Evolutionary conservation across 768 basidiomycete genomes (phyloP).

Genomic region (Pseudohyphozyma bogoriensis): DNA sequence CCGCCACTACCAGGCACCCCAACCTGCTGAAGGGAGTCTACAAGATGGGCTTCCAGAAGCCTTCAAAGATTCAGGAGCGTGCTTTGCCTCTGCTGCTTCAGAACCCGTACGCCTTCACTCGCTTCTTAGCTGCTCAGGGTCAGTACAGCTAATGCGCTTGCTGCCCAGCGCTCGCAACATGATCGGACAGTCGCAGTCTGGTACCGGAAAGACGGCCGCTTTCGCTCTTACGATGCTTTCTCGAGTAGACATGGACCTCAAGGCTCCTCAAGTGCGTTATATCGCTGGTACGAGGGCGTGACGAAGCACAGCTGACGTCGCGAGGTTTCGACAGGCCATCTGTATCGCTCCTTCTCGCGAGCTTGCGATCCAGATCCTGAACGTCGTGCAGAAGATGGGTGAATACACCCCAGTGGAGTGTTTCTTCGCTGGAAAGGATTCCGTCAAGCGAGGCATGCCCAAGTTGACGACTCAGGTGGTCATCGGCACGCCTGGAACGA

Average conservation of each 20-base stretch:
- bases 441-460: conserved; percentile 38
- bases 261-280: conserved; percentile 63
- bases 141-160: neutral
- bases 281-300: neutral
- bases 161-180: conserved; percentile 81
- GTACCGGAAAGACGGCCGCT: conserved; percentile 97
- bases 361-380: conserved; percentile 93
- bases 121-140: no score
- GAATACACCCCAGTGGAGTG: conserved; percentile 88
- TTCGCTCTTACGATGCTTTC: conserved; percentile 97
- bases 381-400: conserved; percentile 85
- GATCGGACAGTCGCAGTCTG: conserved; percentile 98
- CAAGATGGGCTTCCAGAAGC: conserved; percentile 90
- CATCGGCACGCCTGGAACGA: conserved; percentile 92
- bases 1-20: conserved; percentile 49
- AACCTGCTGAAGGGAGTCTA: conserved; percentile 90
- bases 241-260: conserved; percentile 70
- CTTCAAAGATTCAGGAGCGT: conserved; percentile 96
- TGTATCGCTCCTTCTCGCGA: conserved; percentile 98
- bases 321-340: conserved; percentile 55
- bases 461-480: conserved; percentile 75
- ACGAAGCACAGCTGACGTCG: neutral
- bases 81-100: conserved; percentile 81
- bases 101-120: conserved; percentile 59
- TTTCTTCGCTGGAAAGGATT: conserved; percentile 87